These are phyloP conservation scores for Cladophialophora carrionii DNA, from an alignment of 2,329 filamentous ascomycete species.

Conservation along the genomic window DNA sequence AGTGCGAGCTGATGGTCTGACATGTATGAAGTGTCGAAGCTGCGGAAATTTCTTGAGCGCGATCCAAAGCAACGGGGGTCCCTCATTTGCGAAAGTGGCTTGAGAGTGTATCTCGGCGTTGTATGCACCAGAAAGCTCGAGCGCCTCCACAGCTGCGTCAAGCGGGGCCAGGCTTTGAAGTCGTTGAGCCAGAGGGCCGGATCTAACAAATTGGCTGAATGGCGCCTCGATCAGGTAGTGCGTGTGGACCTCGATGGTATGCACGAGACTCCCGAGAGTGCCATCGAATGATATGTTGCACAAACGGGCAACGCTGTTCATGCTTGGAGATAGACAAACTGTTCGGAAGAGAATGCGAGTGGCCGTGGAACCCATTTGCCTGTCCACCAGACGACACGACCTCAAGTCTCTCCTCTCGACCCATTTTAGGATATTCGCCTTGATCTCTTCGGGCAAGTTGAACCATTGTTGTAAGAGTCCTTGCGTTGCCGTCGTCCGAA, in stretches of 20 bases:
- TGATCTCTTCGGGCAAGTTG: conserved; percentile 11
- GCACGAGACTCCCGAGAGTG: conserved; percentile 9
- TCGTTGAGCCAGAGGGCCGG: neutral
- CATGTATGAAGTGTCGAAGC: conserved; percentile 6
- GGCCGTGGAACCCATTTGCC: neutral
- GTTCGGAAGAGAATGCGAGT: conserved; percentile 17
- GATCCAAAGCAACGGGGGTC: neutral
- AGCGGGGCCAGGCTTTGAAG: conserved; percentile 1
- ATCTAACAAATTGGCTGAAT: conserved; percentile 4
- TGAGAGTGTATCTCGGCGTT: conserved; percentile 2
- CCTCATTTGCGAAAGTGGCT: neutral
- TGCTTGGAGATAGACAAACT: conserved; percentile 7
- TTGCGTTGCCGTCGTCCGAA: neutral
- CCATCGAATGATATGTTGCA: neutral
- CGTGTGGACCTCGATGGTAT: conserved; percentile 1
- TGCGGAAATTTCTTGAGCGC: conserved; percentile 7
- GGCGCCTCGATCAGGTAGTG: conserved; percentile 6
- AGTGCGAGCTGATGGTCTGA: neutral
- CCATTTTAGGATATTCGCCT: conserved; percentile 6
- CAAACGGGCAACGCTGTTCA: conserved; percentile 14
- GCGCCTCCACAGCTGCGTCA: conserved; percentile 6
- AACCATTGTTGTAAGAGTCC: neutral
- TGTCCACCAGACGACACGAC: conserved; percentile 15
- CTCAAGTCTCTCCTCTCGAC: conserved; percentile 4
- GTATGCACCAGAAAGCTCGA: neutral